phyloP scores from a whole-genome alignment of 495 filamentous ascomycete genomes.

The Penicillium parvum region DNA sequence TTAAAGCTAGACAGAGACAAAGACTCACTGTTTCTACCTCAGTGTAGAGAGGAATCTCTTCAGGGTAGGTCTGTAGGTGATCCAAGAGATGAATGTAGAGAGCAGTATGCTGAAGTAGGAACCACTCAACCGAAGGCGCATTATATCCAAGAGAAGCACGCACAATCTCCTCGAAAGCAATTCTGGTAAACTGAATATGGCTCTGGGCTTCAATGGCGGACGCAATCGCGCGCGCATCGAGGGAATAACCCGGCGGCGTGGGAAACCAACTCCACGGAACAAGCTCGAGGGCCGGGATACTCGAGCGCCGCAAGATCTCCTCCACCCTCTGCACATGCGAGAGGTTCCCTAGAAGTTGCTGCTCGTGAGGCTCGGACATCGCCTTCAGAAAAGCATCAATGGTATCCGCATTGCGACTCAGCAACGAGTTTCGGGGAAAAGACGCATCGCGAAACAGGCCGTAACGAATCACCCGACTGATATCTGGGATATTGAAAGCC shows the following conservation, averaged over 20 bases:
- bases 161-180: constrained; percentile 41
- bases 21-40: constrained; percentile 38
- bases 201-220: constrained; percentile 39
- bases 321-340: constrained; percentile 42
- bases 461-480: constrained; percentile 37
- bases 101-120: constrained; percentile 38
- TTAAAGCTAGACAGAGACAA: background rate
- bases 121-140: constrained; percentile 35
- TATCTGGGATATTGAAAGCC: constrained; percentile 38
- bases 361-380: constrained; percentile 26
- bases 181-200: constrained; percentile 38
- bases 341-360: constrained; percentile 23
- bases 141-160: constrained; percentile 37
- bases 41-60: constrained; percentile 29
- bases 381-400: constrained; percentile 33
- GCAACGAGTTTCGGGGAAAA: constrained; percentile 31
- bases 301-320: constrained; percentile 36
- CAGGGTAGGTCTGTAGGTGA: constrained; percentile 32
- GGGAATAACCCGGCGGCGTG: constrained; percentile 13
- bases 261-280: constrained; percentile 41
- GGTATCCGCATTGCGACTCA: constrained; percentile 26
- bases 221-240: constrained; percentile 27
- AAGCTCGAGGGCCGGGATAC: constrained; percentile 14
- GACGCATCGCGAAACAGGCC: constrained; percentile 34
- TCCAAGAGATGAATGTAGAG: constrained; percentile 35